These are phyloP conservation scores for Colletotrichum sublineola DNA, from an alignment of 2,329 filamentous ascomycete genomes.

Conservation along the genomic window DNA sequence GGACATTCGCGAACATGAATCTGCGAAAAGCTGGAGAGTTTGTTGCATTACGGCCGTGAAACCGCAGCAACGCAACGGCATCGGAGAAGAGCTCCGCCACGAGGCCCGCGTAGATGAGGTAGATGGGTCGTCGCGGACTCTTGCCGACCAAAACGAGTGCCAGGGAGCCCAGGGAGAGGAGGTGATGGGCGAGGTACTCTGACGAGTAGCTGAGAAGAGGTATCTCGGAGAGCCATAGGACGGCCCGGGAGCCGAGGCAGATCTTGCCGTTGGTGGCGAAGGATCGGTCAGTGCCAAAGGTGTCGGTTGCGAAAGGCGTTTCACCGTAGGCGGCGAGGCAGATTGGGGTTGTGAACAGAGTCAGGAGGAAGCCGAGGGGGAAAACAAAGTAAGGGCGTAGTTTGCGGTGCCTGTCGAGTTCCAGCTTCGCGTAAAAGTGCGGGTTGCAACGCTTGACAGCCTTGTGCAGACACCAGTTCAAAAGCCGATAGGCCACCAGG, in stretches of 20 bases:
- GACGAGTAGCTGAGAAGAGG: constrained; percentile 33
- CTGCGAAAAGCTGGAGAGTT: not conserved
- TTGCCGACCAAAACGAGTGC: constrained; percentile 1
- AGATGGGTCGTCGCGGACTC: constrained; percentile 13
- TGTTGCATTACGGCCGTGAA: constrained; percentile 7
- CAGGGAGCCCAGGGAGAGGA: constrained; percentile 35
- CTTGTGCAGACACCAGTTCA: not conserved
- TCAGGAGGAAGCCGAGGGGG: constrained; percentile 31
- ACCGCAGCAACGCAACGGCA: constrained; percentile 22
- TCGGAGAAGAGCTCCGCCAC: constrained; percentile 39
- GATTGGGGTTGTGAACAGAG: constrained; percentile 23
- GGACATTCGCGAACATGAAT: constrained; percentile 7
- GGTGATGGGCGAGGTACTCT: constrained; percentile 40
- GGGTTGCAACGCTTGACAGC: constrained; percentile 3
- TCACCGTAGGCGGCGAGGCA: constrained; percentile 32
- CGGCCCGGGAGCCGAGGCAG: constrained; percentile 33
- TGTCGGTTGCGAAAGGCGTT: constrained; percentile 4
- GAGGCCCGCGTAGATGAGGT: constrained; percentile 38
- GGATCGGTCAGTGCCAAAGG: not conserved
- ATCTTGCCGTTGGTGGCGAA: constrained; percentile 25
- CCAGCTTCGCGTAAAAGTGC: constrained; percentile 12
- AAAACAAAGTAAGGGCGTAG: constrained; percentile 39
- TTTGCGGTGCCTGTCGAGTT: constrained; percentile 5
- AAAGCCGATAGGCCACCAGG: constrained; percentile 4
- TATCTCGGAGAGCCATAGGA: constrained; percentile 42